phyloP scores from a whole-genome alignment of 805 yeast species.

The Kodamaea lidongshanica region DNA sequence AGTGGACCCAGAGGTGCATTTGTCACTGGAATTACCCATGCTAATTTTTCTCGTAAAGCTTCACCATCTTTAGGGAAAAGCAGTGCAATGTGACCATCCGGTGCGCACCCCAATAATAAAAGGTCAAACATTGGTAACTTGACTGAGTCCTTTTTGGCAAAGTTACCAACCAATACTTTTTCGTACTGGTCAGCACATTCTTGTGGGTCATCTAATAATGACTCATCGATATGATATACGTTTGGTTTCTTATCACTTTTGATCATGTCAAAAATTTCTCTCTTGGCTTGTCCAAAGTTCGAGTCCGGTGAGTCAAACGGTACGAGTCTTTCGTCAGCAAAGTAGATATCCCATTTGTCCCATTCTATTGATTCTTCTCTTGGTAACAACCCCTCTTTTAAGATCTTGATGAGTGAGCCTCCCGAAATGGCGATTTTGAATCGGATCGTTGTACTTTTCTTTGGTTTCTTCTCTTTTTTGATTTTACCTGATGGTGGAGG shows the following conservation, averaged over 20 bases:
- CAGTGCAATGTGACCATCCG: constrained; percentile 98
- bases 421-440: constrained; percentile 91
- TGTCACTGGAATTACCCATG: constrained; percentile 92
- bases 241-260: constrained; percentile 54
- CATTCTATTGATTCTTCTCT: constrained; percentile 71
- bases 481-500: constrained; percentile 13
- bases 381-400: constrained; percentile 76
- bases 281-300: constrained; percentile 84
- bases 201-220: constrained; percentile 68
- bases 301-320: constrained; percentile 78
- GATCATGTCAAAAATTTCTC: constrained; percentile 70
- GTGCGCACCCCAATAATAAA: constrained; percentile 91
- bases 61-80: constrained; percentile 85
- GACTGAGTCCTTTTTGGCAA: constrained; percentile 94
- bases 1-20: constrained; percentile 88
- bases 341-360: constrained; percentile 93
- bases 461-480: constrained; percentile 34
- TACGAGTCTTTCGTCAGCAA: constrained; percentile 93
- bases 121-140: constrained; percentile 93
- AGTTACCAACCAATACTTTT: constrained; percentile 74
- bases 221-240: constrained; percentile 77
- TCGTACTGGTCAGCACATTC: constrained; percentile 95
- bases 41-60: constrained; percentile 78
- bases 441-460: constrained; percentile 56
- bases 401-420: constrained; percentile 82